A percentile compares a stretch with the other conserved stretches of the same genome.
Conservation (phyloP, 176 grass and related monocot genomes). For the Zizania latifolia region DNA sequence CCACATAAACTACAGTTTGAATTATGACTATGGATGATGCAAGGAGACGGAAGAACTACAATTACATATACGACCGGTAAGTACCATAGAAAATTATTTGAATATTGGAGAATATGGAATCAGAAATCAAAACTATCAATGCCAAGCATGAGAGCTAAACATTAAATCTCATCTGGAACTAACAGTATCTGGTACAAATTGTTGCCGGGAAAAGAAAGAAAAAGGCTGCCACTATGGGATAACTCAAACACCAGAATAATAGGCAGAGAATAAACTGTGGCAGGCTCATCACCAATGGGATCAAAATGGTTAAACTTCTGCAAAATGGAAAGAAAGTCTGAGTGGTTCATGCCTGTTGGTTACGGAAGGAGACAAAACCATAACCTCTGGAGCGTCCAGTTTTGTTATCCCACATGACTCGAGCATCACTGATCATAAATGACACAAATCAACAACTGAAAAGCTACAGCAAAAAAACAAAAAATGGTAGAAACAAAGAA, state of each 20-base stretch:
- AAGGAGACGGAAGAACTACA: not conserved
- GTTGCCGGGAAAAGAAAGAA: not conserved
- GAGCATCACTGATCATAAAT: conserved; percentile 60
- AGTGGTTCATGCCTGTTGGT: conserved; percentile 55
- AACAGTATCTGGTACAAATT: not conserved
- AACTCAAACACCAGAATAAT: conserved; percentile 15
- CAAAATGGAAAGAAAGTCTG: conserved; percentile 17
- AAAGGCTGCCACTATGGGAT: not conserved
- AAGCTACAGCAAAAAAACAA: not conserved
- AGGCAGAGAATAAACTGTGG: conserved; percentile 5
- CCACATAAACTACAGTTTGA: not conserved
- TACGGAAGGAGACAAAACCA: conserved; percentile 85
- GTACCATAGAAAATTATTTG: no score
- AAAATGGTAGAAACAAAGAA: conserved; percentile 10
- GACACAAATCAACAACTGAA: conserved; percentile 22
- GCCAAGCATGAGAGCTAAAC: not conserved
- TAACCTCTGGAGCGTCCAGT: conserved; percentile 84
- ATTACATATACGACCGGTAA: not conserved
- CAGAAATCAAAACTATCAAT: not conserved
- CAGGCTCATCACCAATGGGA: not conserved
- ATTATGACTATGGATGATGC: not conserved
- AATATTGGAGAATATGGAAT: not conserved
- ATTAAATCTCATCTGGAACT: not conserved
- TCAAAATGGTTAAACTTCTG: conserved; percentile 7
- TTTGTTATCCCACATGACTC: conserved; percentile 95